These are phyloP conservation scores for Bryoglossum gracile DNA, from an alignment of 495 filamentous ascomycete species.

Conservation along the genomic window DNA sequence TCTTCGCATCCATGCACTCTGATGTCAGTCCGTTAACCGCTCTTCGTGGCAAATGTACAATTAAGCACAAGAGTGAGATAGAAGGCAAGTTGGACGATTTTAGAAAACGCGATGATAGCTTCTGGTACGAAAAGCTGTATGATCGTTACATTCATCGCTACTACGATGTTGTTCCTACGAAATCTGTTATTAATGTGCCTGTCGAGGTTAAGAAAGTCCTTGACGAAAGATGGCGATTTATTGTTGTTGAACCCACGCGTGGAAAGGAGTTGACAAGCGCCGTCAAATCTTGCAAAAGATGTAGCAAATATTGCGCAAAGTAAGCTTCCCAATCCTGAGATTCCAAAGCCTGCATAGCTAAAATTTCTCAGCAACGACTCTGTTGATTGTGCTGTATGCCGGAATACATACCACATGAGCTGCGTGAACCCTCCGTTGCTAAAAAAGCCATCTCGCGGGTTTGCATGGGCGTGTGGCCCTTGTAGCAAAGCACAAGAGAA, in stretches of 20 bases:
- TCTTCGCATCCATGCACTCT: constrained; percentile 98
- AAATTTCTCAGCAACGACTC: constrained; percentile 65
- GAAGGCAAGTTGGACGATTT: constrained; percentile 74
- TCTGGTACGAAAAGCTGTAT: constrained; percentile 97
- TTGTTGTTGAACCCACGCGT: constrained; percentile 83
- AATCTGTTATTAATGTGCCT: constrained; percentile 92
- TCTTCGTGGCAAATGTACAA: constrained; percentile 84
- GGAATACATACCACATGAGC: constrained; percentile 95
- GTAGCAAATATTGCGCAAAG: constrained; percentile 80
- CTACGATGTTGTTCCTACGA: constrained; percentile 93
- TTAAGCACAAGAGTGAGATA: constrained; percentile 82
- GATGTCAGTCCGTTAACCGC: constrained; percentile 90
- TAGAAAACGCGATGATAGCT: constrained; percentile 72
- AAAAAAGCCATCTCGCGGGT: constrained; percentile 95
- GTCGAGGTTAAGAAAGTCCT: constrained; percentile 88
- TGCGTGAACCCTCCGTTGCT: constrained; percentile 88
- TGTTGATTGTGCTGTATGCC: constrained; percentile 93
- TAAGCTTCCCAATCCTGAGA: no score
- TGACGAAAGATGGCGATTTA: constrained; percentile 90
- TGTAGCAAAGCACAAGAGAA: constrained; percentile 92
- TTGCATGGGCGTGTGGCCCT: constrained; percentile 95
- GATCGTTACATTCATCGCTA: constrained; percentile 96
- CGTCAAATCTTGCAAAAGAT: constrained; percentile 94
- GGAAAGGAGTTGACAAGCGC: constrained; percentile 94
- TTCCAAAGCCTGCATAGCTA: constrained; percentile 20